These are phyloP conservation scores for Berberis thunbergii DNA, from an alignment of 164 flowering plant species.

Conservation along the genomic window DNA sequence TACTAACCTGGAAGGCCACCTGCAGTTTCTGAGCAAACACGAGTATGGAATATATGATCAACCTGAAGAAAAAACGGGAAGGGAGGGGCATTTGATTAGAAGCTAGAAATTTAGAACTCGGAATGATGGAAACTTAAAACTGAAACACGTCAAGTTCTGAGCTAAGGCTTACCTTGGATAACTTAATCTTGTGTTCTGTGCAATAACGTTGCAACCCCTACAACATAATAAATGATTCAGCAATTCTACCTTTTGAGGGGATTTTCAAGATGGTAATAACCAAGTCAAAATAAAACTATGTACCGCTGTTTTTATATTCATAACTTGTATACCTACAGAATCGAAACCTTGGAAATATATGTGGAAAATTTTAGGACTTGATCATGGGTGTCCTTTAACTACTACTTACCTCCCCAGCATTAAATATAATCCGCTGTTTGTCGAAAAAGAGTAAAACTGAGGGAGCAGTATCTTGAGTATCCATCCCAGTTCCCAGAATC, in stretches of 20 bases:
- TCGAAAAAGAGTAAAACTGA: constrained; percentile 95
- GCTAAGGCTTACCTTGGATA: constrained; percentile 68
- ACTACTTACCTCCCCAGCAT: constrained; percentile 85
- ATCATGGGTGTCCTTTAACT: background rate
- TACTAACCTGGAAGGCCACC: constrained; percentile 95
- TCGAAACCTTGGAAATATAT: background rate
- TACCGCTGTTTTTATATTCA: background rate
- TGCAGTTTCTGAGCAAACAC: constrained; percentile 98
- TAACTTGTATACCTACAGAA: background rate
- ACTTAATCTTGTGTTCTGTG: constrained; percentile 87
- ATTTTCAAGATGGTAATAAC: background rate
- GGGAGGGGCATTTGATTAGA: background rate
- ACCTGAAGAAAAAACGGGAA: constrained; percentile 35
- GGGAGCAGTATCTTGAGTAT: constrained; percentile 92
- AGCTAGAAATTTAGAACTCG: background rate
- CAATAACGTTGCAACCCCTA: constrained; percentile 97
- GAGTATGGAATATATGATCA: constrained; percentile 93
- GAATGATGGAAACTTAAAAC: background rate
- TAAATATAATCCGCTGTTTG: constrained; percentile 83
- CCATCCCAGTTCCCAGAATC: constrained; percentile 99
- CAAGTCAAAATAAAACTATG: too few relatives aligned
- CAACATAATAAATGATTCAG: constrained; percentile 11
- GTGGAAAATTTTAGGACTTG: too few relatives aligned
- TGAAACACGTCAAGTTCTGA: background rate
- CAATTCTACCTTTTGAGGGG: background rate